A percentile compares a stretch with the other conserved stretches of the same genome.
Evolutionary conservation across 257 asterid species (phyloP).

Genomic region (Nicotiana knightiana): DNA sequence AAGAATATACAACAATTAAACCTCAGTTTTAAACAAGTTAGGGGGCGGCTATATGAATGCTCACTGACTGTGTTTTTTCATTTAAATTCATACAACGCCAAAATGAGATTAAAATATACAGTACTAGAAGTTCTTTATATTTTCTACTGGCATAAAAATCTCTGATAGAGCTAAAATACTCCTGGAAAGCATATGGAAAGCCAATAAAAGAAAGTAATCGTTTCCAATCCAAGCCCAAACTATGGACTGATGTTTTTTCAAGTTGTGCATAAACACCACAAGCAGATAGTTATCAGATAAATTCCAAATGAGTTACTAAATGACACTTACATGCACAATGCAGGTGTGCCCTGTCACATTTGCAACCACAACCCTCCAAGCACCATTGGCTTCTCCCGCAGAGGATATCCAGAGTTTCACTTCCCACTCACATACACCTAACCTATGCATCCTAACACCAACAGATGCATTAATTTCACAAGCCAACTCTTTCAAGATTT

Average conservation of each 20-base stretch:
- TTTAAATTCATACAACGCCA: too few relatives aligned
- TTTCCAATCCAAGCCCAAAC: background rate
- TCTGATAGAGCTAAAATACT: too few relatives aligned
- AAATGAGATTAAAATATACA: too few relatives aligned
- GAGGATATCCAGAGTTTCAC: slow-evolving; percentile 91
- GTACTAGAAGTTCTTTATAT: too few relatives aligned
- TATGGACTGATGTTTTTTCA: background rate
- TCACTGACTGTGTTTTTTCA: too few relatives aligned
- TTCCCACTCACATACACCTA: slow-evolving; percentile 96
- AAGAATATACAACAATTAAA: background rate
- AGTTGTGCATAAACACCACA: background rate
- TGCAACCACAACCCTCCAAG: slow-evolving; percentile 89
- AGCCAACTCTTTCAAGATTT: slow-evolving; percentile 62
- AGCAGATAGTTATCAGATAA: background rate
- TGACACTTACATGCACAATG: slow-evolving; percentile 72
- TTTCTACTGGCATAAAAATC: too few relatives aligned
- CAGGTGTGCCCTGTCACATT: slow-evolving; percentile 96
- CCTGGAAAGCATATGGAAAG: too few relatives aligned
- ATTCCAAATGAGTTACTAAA: background rate
- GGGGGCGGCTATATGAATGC: too few relatives aligned
- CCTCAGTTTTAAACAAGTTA: too few relatives aligned
- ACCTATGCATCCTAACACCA: slow-evolving; percentile 91
- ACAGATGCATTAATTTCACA: slow-evolving; percentile 63
- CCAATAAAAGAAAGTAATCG: background rate
- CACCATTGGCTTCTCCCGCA: slow-evolving; percentile 87